These are phyloP conservation scores for Phytophthora hybrid DNA, from an alignment of 352 stramenopile genomes.

Conservation along the genomic window DNA sequence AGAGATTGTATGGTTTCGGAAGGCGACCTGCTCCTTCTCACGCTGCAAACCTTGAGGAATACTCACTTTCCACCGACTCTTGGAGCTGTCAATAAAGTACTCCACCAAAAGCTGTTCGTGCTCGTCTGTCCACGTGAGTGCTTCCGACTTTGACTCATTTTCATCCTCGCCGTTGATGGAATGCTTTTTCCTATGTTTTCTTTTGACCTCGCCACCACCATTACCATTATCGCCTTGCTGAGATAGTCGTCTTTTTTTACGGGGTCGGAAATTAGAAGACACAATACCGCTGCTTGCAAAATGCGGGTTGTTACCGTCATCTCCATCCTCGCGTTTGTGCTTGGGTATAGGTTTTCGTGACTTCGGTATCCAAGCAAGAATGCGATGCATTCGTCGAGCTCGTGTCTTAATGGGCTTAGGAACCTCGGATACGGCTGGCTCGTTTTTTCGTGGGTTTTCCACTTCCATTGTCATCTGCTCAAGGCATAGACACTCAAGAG, in stretches of 20 bases:
- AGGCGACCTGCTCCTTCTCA: conserved; percentile 62
- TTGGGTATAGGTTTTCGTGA: conserved; percentile 56
- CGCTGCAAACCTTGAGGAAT: conserved; percentile 71
- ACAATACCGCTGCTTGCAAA: conserved; percentile 70
- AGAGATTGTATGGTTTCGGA: conserved; percentile 69
- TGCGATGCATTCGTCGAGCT: conserved; percentile 70
- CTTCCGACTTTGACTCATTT: conserved; percentile 16
- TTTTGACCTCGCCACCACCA: conserved; percentile 12
- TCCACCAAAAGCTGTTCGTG: conserved; percentile 68
- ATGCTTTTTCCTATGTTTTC: conserved; percentile 30
- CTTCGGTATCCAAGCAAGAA: conserved; percentile 78
- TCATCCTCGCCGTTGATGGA: conserved; percentile 15
- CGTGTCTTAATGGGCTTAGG: conserved; percentile 71
- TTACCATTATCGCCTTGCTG: conserved; percentile 3
- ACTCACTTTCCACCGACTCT: conserved; percentile 65
- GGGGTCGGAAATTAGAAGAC: conserved; percentile 54
- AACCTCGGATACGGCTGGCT: conserved; percentile 62
- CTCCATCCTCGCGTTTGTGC: conserved; percentile 29
- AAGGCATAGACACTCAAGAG: conserved; percentile 79
- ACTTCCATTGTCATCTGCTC: conserved; percentile 88
- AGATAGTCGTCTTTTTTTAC: conserved; percentile 42
- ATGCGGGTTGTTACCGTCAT: conserved; percentile 1
- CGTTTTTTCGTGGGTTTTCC: conserved; percentile 57
- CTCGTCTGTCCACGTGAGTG: conserved; percentile 61
- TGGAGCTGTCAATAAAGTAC: conserved; percentile 77